A percentile compares a stretch with the other conserved stretches of the same genome.
Conservation (phyloP, 1,139 yeast genomes). For the Geotrichum australiense region DNA sequence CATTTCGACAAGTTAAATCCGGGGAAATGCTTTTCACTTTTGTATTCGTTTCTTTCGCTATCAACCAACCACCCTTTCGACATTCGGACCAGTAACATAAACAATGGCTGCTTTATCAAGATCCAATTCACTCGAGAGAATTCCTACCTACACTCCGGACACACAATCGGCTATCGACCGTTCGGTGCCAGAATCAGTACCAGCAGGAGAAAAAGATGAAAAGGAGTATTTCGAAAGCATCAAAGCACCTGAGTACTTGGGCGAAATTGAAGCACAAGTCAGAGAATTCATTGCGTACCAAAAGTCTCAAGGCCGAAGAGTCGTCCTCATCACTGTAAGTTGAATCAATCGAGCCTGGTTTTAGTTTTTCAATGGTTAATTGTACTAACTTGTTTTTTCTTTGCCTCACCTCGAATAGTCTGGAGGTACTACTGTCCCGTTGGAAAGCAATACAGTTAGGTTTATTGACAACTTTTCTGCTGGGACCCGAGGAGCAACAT, state of each 20-base stretch:
- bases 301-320: conserved; percentile 40
- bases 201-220: conserved; percentile 69
- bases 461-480: conserved; percentile 96
- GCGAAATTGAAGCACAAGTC: conserved; percentile 51
- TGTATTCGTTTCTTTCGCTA: too few species aligned
- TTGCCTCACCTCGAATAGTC: conserved; percentile 31
- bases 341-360: neutral
- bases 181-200: conserved; percentile 65
- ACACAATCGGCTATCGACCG: conserved; percentile 73
- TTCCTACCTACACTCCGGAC: conserved; percentile 65
- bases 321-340: conserved; percentile 63
- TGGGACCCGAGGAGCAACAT: conserved; percentile 95
- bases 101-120: neutral
- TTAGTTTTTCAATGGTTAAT: conserved; percentile 2
- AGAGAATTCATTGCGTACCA: conserved; percentile 48
- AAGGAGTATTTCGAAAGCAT: conserved; percentile 66
- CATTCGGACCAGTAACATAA: too few species aligned
- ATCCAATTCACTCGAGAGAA: conserved; percentile 13
- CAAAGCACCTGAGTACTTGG: conserved; percentile 66
- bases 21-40: too few species aligned
- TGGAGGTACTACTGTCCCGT: conserved; percentile 98
- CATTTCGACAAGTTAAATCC: too few species aligned
- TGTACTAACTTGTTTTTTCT: too few species aligned
- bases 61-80: too few species aligned
- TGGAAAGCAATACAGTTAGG: conserved; percentile 92